Percentiles rank a stretch among this genome's conserved stretches.
Evolutionary conservation across 2,329 filamentous ascomycete species (phyloP).

Genomic region (Colletotrichum cereale): DNA sequence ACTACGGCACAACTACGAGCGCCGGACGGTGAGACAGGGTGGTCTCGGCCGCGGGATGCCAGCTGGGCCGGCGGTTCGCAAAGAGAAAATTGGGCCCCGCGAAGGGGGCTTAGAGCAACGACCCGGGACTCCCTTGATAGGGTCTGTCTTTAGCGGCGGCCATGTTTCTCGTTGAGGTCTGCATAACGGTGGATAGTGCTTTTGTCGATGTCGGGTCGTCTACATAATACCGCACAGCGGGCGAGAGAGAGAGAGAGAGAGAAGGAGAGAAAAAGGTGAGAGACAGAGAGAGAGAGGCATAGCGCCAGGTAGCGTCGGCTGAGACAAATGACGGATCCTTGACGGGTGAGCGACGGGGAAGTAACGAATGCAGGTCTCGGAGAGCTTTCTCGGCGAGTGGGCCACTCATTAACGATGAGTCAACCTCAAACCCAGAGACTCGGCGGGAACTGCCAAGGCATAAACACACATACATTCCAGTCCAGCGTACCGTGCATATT

Average conservation of each 20-base stretch:
- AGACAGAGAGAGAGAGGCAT: neutral
- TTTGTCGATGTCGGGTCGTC: neutral
- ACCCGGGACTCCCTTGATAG: slow-evolving; percentile 10
- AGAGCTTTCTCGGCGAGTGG: neutral
- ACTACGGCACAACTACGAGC: neutral
- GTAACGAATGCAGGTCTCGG: neutral
- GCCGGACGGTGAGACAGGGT: slow-evolving; percentile 25
- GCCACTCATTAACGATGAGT: slow-evolving; percentile 22
- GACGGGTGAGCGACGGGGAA: slow-evolving; percentile 15
- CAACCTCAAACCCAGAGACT: slow-evolving; percentile 27
- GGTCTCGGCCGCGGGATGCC: slow-evolving; percentile 18
- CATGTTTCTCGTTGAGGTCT: slow-evolving; percentile 8
- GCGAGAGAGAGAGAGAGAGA: neutral
- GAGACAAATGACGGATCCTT: slow-evolving; percentile 16
- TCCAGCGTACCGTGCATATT: neutral
- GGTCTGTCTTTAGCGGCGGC: slow-evolving; percentile 1
- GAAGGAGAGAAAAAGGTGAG: too few species aligned
- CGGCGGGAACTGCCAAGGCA: neutral
- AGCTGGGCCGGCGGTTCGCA: neutral
- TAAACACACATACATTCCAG: neutral
- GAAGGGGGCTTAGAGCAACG: neutral
- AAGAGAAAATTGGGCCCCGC: neutral
- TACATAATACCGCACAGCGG: too few species aligned
- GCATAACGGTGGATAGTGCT: slow-evolving; percentile 29
- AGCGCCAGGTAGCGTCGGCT: slow-evolving; percentile 3